These are phyloP conservation scores for Cercophora sp. DNA, from an alignment of 495 filamentous ascomycete species.

Conservation along the genomic window DNA sequence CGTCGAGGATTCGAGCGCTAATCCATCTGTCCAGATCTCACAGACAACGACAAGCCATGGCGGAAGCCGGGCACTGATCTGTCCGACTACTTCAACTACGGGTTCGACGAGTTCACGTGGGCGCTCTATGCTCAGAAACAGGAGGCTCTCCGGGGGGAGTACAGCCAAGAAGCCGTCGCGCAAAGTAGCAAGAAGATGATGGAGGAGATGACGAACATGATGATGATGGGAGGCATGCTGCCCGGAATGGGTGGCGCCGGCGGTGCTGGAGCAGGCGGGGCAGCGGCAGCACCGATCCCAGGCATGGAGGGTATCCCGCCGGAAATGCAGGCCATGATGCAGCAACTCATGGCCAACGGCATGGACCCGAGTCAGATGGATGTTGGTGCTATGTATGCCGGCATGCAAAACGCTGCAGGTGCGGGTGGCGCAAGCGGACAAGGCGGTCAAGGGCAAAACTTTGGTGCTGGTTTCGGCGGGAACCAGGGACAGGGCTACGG, in stretches of 20 bases:
- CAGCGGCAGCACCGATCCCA: slow-evolving; percentile 52
- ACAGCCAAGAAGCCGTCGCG: slow-evolving; percentile 53
- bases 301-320: slow-evolving; percentile 69
- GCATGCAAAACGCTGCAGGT: slow-evolving; percentile 40
- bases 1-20: slow-evolving; percentile 6
- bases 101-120: slow-evolving; percentile 99
- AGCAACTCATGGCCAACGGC: slow-evolving; percentile 72
- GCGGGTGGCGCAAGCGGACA: slow-evolving; percentile 40
- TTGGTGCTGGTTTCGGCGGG: slow-evolving; percentile 45
- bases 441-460: slow-evolving; percentile 45
- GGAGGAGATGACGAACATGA: slow-evolving; percentile 86
- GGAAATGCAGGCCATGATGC: slow-evolving; percentile 80
- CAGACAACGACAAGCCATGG: slow-evolving; percentile 89
- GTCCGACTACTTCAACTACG: slow-evolving; percentile 98
- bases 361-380: slow-evolving; percentile 44
- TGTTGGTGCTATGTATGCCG: slow-evolving; percentile 49
- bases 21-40: slow-evolving; percentile 53
- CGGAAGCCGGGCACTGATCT: slow-evolving; percentile 91
- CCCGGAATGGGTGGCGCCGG: slow-evolving; percentile 19
- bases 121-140: slow-evolving; percentile 90
- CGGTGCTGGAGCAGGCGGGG: slow-evolving; percentile 13
- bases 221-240: slow-evolving; percentile 71
- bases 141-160: slow-evolving; percentile 67
- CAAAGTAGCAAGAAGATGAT: slow-evolving; percentile 77
- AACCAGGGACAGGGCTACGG: slow-evolving; percentile 53